Evolutionary conservation across 2,329 filamentous ascomycete genomes (phyloP), one percentile per base, ranked within the genome.

Genomic region (Laburnicola sp.): DNA sequence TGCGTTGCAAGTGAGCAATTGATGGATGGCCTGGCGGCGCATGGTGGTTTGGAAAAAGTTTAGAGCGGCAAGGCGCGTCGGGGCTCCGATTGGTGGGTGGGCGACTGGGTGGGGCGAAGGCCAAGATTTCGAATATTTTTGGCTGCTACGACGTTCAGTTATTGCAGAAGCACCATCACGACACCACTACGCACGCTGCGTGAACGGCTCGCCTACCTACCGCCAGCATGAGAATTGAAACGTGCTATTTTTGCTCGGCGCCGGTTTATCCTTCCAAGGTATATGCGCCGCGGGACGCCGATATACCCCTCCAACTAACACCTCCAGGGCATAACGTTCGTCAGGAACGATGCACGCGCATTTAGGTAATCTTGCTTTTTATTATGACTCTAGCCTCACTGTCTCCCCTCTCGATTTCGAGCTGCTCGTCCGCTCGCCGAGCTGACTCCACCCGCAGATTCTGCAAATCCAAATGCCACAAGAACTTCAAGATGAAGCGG

Each of bases 401-500:
- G n/a, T n/a, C n/a, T n/a, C n/a, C n/a, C n/a, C n/a, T n/a, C n/a
- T n/a, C n/a, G n/a, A n/a, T n/a, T n/a, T n/a, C n/a, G n/a, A n/a
- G n/a, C n/a, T n/a, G n/a, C n/a, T n/a, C n/a, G n/a, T n/a, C n/a
- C n/a, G n/a, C n/a, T n/a, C n/a, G n/a, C n/a, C n/a, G n/a, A n/a
- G n/a, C n/a, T n/a, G n/a, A n/a, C n/a, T n/a, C n/a, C n/a, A n/a
- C n/a, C n/a, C n/a, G n/a, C 74, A 78, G 82, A 45, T 88, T 88
- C 75, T 88, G 86, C 77, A 80, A 84, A 48, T 65, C 59, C 31
- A 71, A 71, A 68, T 71, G 68, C 59, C 85, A 87, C 76, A 86
- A 86, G 64, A 79, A 79, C 68, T 96, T 95, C 84, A 94, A 95
- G 78, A 96, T 96, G 90, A 96, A 96, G 88, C 87, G 94, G 62